Evolutionary conservation across 306 rosid genomes (phyloP).

Genomic region (cucumber (Cucumis sativus)): Cucumber_9930_V3 NC_026658.2:1772001-1772500

Average conservation of each 20-base stretch:
- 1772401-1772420: constrained; percentile 57
- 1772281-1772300: not conserved
- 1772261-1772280: not conserved
- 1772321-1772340: not conserved
- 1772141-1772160: not conserved
- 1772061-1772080: not conserved
- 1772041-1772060: not conserved
- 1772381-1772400: constrained; percentile 89
- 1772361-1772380: constrained; percentile 43
- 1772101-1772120: not conserved
- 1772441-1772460: constrained; percentile 22
- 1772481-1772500: constrained; percentile 54
- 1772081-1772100: not conserved
- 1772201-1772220: not conserved
- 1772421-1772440: constrained; percentile 46
- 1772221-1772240: not conserved
- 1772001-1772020: not conserved
- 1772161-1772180: not conserved
- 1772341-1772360: not conserved
- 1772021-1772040: not conserved
- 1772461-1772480: constrained; percentile 54
- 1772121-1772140: not conserved
- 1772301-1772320: not conserved
- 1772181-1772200: not conserved
- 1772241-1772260: not conserved